Evolutionary conservation across 441 rosid genomes (phyloP).

Genomic region (Pelargonium cotyledonis): DNA sequence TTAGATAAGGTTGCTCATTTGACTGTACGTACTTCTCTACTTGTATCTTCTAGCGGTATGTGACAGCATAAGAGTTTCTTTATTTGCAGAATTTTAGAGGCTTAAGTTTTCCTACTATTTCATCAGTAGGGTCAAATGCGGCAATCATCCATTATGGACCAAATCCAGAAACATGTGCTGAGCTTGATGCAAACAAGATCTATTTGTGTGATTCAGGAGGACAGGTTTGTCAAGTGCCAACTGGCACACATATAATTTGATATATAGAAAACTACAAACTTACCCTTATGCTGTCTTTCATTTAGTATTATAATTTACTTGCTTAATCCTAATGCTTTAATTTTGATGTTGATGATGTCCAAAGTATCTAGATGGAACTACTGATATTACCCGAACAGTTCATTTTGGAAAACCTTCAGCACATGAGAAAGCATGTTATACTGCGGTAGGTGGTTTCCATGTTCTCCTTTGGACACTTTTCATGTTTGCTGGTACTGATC

Average conservation of each 20-base stretch:
- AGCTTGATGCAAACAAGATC: slow-evolving; percentile 71
- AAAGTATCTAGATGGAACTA: slow-evolving; percentile 95
- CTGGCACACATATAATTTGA: slow-evolving; percentile 8
- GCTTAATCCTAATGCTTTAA: slow-evolving; percentile 11
- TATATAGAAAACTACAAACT: not conserved
- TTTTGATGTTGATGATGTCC: slow-evolving; percentile 16
- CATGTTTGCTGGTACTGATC: not conserved
- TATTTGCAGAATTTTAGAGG: slow-evolving; percentile 79
- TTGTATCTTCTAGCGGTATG: not conserved
- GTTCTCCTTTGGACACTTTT: not conserved
- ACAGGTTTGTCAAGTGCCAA: slow-evolving; percentile 47
- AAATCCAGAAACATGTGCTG: slow-evolving; percentile 67
- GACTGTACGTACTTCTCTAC: not conserved
- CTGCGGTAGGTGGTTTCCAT: slow-evolving; percentile 50
- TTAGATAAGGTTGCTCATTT: not conserved
- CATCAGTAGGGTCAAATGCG: slow-evolving; percentile 92
- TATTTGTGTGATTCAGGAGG: slow-evolving; percentile 96
- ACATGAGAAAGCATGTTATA: slow-evolving; percentile 83
- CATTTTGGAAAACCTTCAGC: slow-evolving; percentile 93
- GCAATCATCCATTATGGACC: slow-evolving; percentile 86
- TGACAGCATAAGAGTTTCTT: slow-evolving; percentile 9
- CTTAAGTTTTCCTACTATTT: slow-evolving; percentile 90
- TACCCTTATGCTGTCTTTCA: not conserved
- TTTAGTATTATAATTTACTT: not conserved
- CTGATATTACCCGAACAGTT: slow-evolving; percentile 92